Evolutionary conservation across 768 basidiomycete species (phyloP).

Genomic region (Phanerodontia chrysosporium): DNA sequence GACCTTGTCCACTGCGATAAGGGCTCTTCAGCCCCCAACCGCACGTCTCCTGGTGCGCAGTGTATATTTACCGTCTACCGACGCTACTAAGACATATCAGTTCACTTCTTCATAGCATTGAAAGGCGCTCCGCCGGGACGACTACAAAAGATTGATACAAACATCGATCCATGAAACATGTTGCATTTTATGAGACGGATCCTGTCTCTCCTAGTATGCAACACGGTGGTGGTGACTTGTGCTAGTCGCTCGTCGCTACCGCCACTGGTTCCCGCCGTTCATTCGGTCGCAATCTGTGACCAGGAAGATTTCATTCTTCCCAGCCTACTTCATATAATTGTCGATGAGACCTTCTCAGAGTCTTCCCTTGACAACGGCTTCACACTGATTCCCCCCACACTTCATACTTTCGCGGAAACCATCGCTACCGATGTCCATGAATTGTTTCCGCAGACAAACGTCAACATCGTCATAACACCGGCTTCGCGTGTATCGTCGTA

Average conservation of each 20-base stretch:
- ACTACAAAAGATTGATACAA: too few relatives aligned
- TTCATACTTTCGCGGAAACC: constrained; percentile 18
- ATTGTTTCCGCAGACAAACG: constrained; percentile 14
- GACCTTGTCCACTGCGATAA: too few relatives aligned
- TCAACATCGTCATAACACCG: constrained; percentile 6
- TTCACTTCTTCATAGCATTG: too few relatives aligned
- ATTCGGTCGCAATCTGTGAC: background rate
- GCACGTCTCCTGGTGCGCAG: too few relatives aligned
- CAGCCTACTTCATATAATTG: constrained; percentile 11
- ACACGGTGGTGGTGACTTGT: background rate
- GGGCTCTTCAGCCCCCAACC: too few relatives aligned
- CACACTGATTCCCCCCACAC: constrained; percentile 22
- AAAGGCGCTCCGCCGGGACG: too few relatives aligned
- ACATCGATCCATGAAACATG: background rate
- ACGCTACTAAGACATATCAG: too few relatives aligned
- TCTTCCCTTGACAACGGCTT: constrained; percentile 15
- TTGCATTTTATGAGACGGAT: background rate
- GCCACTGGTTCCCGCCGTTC: constrained; percentile 18
- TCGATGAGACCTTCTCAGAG: constrained; percentile 13
- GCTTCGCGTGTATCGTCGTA: background rate
- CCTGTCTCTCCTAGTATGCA: background rate
- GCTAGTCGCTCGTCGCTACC: background rate
- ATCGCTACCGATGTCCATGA: constrained; percentile 21
- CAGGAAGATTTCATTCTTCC: constrained; percentile 7
- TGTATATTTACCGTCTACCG: too few relatives aligned